Evolutionary conservation across 1,284 basidiomycete species (phyloP), one percentile per base, ranked within the genome.

Genomic region (Bondarzewia mesenterica): DNA sequence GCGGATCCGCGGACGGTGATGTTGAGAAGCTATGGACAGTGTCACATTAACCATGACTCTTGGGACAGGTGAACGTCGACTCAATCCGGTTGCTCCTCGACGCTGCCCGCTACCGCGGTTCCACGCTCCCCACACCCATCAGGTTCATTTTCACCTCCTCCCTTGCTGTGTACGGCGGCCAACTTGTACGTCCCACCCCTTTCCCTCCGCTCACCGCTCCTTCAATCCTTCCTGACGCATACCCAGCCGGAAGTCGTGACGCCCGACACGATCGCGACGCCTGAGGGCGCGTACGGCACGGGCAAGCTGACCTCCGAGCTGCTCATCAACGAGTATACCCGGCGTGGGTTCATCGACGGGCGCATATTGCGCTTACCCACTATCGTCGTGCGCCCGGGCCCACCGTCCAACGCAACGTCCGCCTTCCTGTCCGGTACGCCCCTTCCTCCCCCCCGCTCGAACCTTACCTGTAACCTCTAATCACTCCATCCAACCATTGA

Each of bases 161-260:
- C 16, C 64, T 82, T 16, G 81, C 81, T 2, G 79, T 85, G 0
- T 84, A 81, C 55, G 81, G 81, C 45, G 80, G 80, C 3, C 73
- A 74, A 41, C 67, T 80, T 47, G 75, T 77, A 51, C 37, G 64
- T 55, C 14, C n/a, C n/a, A n/a, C n/a, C 8, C 12, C 3, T 3
- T 18, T n/a, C 6, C 8, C 20, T 6, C 4, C 12, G 27, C 18
- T 12, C 12, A 14, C 44, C 7, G 23, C 12, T 18, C 8, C 10
- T 35, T 35, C n/a, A 8, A 35, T n/a, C n/a, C 10, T 8, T 35
- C 21, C 21, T 40, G 21, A 10, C 16, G 4, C 3, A 40, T 27
- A 16, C 25, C 6, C 46, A 72, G 67, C 78, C 78, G 7, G 63
- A 74, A 14, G 60, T 77, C 22, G 66, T 80, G 18, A 67, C 64